phyloP scores from a whole-genome alignment of 225 moss, liverwort and hornwort genomes.

The Pseudisothecium myosuroides region DNA sequence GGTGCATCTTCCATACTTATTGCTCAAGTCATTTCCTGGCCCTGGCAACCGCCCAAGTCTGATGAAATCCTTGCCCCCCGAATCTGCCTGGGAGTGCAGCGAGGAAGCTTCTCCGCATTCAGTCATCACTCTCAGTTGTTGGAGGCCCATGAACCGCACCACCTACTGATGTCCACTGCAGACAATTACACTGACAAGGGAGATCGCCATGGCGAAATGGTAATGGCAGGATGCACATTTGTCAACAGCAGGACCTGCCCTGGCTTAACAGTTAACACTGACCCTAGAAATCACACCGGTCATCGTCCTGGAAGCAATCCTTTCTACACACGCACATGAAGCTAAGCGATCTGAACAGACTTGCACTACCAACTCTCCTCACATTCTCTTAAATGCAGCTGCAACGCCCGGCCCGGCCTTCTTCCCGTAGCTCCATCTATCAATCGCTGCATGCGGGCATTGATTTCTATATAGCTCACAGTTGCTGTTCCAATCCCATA shows the following conservation, averaged over 20 bases:
- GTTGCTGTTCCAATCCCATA: background rate
- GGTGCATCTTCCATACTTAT: background rate
- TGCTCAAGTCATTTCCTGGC: background rate
- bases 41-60: background rate
- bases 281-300: background rate
- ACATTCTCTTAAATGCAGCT: conserved; percentile 12
- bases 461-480: background rate
- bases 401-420: background rate
- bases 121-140: background rate
- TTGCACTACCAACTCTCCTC: conserved; percentile 9
- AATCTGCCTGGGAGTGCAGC: background rate
- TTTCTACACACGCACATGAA: background rate
- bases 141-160: background rate
- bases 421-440: background rate
- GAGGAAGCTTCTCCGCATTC: background rate
- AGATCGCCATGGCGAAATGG: background rate
- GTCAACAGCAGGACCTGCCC: background rate
- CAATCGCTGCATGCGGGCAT: background rate
- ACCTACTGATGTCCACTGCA: background rate
- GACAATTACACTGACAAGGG: conserved; percentile 1
- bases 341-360: background rate
- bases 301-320: background rate
- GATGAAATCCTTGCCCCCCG: background rate
- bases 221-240: conserved; percentile 4
- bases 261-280: background rate